Base-by-base conservation (phyloP, 2,329 filamentous ascomycete genomes). In the Graphilbum fragrans region DNA sequence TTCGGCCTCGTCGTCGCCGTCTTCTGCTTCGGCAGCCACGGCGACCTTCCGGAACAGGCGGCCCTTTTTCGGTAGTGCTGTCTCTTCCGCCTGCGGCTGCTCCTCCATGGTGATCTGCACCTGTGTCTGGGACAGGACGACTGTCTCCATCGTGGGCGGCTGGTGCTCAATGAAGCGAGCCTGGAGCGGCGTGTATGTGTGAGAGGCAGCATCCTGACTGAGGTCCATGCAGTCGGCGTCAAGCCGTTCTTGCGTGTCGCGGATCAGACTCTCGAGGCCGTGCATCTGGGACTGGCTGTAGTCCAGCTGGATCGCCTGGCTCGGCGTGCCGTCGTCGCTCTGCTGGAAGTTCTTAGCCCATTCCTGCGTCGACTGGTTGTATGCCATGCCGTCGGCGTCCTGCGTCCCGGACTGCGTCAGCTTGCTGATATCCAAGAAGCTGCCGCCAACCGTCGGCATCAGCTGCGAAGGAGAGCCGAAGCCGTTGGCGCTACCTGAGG, bases 121-220 rank as follows among this genome's bases (percentile, higher is more conserved):
- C 20, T 41, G 14, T n/a, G 29, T 37, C 46, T 58, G 55, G 37
- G 29, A 10, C 29, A 76, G 56, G 33, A 80, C 55, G 7, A 87
- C 68, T 0, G 86, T 92, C 18, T 84, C 81, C 0, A 80, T 63
- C 0, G 84, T 90, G 0, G 83, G 86, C 14, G 66, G 60, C 2
- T 82, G 78, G 1, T 73, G 63, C 23, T 77, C 70, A 40, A 78
- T 53, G 57, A 86, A 87, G 37, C 82, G 70, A 43, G 72, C 66
- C 45, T 74, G 79, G 38, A 86, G 69, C 35, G 86, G 85, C 1
- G 84, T 83, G 43, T 78, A 80, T 42, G 80, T 66, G 33, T 80
- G 73, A 50, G 92, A 85, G 0, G 86, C 87, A 17, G 64, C 70
- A 55, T 94, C 88, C 55, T 94, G 87, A 2, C 86, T 92, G 1